A percentile compares a stretch with the other conserved stretches of the same genome.
Conservation (phyloP, 257 asterid species). For the Lantana camara region DNA sequence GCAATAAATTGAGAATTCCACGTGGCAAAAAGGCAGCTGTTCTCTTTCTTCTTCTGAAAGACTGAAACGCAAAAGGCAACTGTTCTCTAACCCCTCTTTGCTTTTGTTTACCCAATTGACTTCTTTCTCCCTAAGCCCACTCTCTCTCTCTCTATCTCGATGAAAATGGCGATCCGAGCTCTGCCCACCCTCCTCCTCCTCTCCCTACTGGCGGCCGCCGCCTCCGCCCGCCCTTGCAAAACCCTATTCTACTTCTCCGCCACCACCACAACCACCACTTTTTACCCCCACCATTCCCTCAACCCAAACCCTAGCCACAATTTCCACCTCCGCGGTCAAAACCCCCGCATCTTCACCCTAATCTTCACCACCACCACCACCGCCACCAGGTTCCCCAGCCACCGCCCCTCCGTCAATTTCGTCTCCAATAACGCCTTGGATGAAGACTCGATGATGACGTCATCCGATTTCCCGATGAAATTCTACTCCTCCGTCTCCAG, state of each 20-base stretch:
- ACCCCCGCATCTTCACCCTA: conserved; percentile 45
- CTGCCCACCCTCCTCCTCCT: conserved; percentile 32
- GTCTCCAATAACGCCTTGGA: not conserved
- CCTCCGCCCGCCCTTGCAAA: conserved; percentile 69
- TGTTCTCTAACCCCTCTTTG: too few species aligned
- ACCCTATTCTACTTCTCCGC: conserved; percentile 59
- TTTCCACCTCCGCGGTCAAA: conserved; percentile 16
- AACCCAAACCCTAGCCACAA: conserved; percentile 41
- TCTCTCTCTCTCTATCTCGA: not conserved
- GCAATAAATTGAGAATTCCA: too few species aligned
- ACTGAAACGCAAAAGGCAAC: too few species aligned
- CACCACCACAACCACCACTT: conserved; percentile 40
- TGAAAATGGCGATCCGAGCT: conserved; percentile 48
- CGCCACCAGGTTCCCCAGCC: not conserved
- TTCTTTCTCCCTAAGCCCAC: not conserved
- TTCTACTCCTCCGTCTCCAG: conserved; percentile 48
- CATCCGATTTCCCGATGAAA: conserved; percentile 33
- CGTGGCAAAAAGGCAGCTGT: too few species aligned
- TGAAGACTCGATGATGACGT: conserved; percentile 22
- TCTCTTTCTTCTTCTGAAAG: too few species aligned
- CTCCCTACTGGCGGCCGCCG: conserved; percentile 34
- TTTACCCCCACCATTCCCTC: conserved; percentile 28
- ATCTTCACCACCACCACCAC: conserved; percentile 41
- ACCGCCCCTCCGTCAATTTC: conserved; percentile 23
- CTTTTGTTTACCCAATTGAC: conserved; percentile 7